Evolutionary conservation across 805 yeast genomes (phyloP).

Genomic region (Zygoascus flipseniorum): DNA sequence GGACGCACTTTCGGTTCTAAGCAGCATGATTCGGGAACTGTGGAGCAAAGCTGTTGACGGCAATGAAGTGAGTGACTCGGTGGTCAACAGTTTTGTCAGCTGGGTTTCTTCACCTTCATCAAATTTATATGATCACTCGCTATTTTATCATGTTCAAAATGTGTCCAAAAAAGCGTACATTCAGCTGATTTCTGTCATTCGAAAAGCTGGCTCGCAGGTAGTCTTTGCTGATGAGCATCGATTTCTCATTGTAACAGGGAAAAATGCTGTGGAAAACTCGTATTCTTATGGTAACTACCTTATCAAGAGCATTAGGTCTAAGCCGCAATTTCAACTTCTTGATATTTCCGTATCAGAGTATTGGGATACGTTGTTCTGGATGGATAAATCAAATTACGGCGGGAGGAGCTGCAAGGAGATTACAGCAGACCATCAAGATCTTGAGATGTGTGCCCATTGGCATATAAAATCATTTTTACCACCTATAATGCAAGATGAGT

Average conservation of each 20-base stretch:
- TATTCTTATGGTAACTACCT: conserved; percentile 86
- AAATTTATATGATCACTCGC: conserved; percentile 61
- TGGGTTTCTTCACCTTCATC: conserved; percentile 83
- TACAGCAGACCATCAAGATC: conserved; percentile 2
- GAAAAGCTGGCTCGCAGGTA: conserved; percentile 66
- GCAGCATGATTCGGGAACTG: conserved; percentile 76
- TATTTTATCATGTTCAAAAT: conserved; percentile 83
- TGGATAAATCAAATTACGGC: conserved; percentile 83
- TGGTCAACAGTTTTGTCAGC: conserved; percentile 69
- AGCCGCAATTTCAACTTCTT: conserved; percentile 73
- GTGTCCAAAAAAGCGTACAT: conserved; percentile 72
- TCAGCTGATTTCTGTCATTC: conserved; percentile 74
- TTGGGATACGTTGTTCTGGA: conserved; percentile 94
- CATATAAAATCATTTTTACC: conserved; percentile 72
- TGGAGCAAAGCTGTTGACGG: conserved; percentile 81
- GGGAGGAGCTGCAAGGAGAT: conserved; percentile 42
- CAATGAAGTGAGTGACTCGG: conserved; percentile 65
- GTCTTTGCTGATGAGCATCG: conserved; percentile 75
- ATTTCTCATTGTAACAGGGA: conserved; percentile 62
- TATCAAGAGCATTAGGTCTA: conserved; percentile 65
- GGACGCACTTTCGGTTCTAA: conserved; percentile 60
- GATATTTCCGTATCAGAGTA: conserved; percentile 66
- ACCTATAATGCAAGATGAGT: conserved; percentile 63
- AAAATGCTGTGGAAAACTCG: conserved; percentile 73
- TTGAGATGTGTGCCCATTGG: conserved; percentile 41